Base-by-base conservation (phyloP, 2,329 filamentous ascomycete genomes). In the Gnomoniopsis smithogilvyi region DNA sequence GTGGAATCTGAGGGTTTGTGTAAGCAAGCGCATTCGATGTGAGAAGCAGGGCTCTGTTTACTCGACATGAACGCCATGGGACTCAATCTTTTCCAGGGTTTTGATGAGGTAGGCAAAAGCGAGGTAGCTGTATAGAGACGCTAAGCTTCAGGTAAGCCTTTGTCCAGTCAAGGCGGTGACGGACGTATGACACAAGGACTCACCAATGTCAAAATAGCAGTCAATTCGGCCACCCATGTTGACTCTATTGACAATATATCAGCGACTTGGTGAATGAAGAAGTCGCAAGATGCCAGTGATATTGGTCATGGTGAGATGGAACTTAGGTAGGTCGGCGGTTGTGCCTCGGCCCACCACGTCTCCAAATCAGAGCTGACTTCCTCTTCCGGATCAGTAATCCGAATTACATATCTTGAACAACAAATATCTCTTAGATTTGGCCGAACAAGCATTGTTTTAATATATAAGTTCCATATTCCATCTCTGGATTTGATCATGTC, bases 131-230 rank as follows among this genome's bases (percentile, higher is more conserved):
- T 81, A 86, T 51, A 82, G 73, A 24, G 90, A 92, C 56, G 86
- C 89, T 92, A 66, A 14, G 38, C 56, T 19, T 15, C 38, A 36
- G 41, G 15, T 30, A 38, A 19, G 7, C 17, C 50, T n/a, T 21
- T 38, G 45, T 51, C n/a, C 46, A 56, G 45, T 19, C n/a, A 22
- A 10, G 11, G 45, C 21, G 19, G 15, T 6, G 22, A 12, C 1
- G 15, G 19, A 26, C 50, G 64, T 36, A 51, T 56, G 21, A 46
- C 57, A 17, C n/a, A 11, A 15, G 6, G 22, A 24, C 21, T 62
- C 73, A 89, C 87, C 82, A 67, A 87, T 81, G 72, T 91, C 88
- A 57, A 90, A 63, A 67, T 89, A 90, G 52, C 80, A 81, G 62
- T 88, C 85, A 64, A 91, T 89, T 58, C 80, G 80, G 56, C 81